Evolutionary conservation across 2,329 filamentous ascomycete genomes (phyloP), one percentile per base, ranked within the genome.

Genomic region (Tolypocladium sp.): DNA sequence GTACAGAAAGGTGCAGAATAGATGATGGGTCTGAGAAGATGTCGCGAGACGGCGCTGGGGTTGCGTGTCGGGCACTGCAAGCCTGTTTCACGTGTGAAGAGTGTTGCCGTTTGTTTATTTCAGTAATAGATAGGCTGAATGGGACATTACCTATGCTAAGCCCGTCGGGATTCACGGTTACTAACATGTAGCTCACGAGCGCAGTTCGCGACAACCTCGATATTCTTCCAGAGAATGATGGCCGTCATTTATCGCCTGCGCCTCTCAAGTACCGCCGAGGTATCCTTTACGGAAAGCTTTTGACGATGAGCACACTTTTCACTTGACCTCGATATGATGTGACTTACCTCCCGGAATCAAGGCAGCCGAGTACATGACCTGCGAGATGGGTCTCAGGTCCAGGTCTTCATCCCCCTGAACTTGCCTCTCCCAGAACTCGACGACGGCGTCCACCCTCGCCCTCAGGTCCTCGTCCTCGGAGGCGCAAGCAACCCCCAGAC

Each of bases 1-100:
- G 69, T 97, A 97, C 77, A 83, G 94, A 68, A 99, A 99, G 78
- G 92, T 99, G 55, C 88, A 89, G 74, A 87, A 82, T 52, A 83
- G 86, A 61, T 88, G 74, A 75, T 53, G 56, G 33, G 40, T 4
- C 1, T 6, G 9, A 17, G 40, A 25, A 5, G 6, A 13, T 30
- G 37, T 4, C 56, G 4, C n/a, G 30, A 53, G 49, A 22, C 20
- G 44, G 56, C 44, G 57, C 51, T 55, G 22, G 46, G 51, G 41
- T 42, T 38, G 52, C 61, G 62, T 65, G 22, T 54, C 25, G 17
- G 27, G 53, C 30, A 54, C 35, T 55, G 56, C 56, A 17, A 57
- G 44, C 40, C 46, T 13, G 35, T 20, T 35, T 30, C 35, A 13
- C 46, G 46, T 4, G 25, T 25, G 8, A 20, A 51, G 30, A 53